phyloP scores from a whole-genome alignment of 2,329 filamentous ascomycete genomes.

The Neoscytalidium dimidiatum region DNA sequence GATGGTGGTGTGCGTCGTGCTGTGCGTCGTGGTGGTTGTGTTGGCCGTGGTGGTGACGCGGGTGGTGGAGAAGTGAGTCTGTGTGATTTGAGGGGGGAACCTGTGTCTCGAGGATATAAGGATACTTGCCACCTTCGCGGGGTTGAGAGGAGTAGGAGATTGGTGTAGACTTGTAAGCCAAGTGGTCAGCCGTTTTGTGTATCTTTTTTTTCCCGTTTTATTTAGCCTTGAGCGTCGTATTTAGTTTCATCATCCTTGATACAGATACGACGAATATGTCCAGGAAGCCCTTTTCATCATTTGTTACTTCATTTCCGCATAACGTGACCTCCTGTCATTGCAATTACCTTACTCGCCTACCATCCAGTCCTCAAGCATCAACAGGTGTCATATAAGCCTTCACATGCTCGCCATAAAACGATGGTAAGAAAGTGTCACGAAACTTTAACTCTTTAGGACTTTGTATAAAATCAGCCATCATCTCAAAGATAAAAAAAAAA shows the following conservation, averaged over 20 bases:
- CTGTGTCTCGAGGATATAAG: too few relatives aligned
- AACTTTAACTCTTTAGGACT: slow-evolving; percentile 27
- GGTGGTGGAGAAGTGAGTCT: neutral
- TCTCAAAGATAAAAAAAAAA: neutral
- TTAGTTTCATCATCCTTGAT: too few relatives aligned
- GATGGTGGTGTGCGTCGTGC: neutral
- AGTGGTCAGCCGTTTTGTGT: too few relatives aligned
- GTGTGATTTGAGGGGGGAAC: neutral
- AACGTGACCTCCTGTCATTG: neutral
- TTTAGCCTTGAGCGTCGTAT: too few relatives aligned
- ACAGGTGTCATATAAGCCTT: slow-evolving; percentile 23
- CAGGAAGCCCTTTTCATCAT: too few relatives aligned
- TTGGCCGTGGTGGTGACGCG: neutral
- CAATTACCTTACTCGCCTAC: neutral
- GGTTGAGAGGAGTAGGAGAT: neutral
- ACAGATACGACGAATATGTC: too few relatives aligned
- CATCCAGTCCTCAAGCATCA: neutral
- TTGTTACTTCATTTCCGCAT: too few relatives aligned
- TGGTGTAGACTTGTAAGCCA: too few relatives aligned
- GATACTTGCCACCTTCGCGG: too few relatives aligned
- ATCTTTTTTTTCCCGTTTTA: too few relatives aligned
- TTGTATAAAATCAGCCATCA: neutral
- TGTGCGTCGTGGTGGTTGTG: neutral
- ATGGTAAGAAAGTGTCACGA: slow-evolving; percentile 29
- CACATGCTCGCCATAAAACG: slow-evolving; percentile 27